phyloP scores from a whole-genome alignment of 768 basidiomycete species.

The Peribolospora kevripleyi region DNA sequence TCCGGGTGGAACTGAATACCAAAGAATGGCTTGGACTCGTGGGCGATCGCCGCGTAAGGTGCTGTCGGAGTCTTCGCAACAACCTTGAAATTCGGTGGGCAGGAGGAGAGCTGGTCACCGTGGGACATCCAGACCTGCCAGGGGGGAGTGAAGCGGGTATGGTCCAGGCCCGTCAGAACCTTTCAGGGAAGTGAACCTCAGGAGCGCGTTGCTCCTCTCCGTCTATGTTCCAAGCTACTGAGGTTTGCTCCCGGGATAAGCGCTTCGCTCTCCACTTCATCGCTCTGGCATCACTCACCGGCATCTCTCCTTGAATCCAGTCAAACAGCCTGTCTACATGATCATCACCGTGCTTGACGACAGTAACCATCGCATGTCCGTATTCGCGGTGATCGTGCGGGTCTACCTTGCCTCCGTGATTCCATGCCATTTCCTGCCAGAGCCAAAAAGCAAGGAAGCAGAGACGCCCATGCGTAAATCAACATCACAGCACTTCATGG shows the following conservation, averaged over 20 bases:
- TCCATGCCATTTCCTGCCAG: conserved; percentile 72
- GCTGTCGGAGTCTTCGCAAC: conserved; percentile 69
- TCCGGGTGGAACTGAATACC: conserved; percentile 99
- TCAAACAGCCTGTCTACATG: conserved; percentile 50
- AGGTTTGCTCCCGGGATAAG: no score
- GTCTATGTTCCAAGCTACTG: no score
- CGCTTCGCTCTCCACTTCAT: no score
- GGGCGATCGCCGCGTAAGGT: conserved; percentile 80
- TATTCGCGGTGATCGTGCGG: conserved; percentile 85
- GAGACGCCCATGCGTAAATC: neutral
- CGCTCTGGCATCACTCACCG: conserved; percentile 27
- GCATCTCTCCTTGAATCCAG: conserved; percentile 65
- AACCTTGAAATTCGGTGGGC: conserved; percentile 60
- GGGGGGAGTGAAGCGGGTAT: neutral
- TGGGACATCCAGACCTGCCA: conserved; percentile 98
- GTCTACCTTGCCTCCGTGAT: conserved; percentile 55
- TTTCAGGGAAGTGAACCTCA: neutral
- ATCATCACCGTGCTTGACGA: conserved; percentile 26
- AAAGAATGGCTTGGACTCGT: conserved; percentile 65
- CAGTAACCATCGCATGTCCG: conserved; percentile 61
- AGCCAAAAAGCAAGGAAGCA: neutral
- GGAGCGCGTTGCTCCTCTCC: no score
- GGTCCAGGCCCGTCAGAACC: neutral
- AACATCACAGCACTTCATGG: neutral
- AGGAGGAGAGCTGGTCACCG: conserved; percentile 66